These are phyloP conservation scores for Camelina neglecta DNA, from an alignment of 345 rosid genomes.

Conservation along the genomic window DNA sequence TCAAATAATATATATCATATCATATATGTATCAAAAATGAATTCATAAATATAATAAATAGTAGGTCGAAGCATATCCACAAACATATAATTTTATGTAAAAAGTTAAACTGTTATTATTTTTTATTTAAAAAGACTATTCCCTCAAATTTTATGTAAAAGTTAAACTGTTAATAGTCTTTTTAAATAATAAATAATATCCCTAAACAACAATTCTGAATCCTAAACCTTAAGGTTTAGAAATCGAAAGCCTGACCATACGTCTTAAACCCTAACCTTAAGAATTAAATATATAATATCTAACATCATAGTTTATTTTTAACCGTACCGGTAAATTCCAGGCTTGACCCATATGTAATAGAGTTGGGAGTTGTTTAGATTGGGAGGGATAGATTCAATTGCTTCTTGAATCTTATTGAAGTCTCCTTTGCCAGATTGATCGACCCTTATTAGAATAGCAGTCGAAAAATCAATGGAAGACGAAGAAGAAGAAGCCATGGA, in stretches of 20 bases:
- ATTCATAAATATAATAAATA: neutral
- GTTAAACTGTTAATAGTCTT: neutral
- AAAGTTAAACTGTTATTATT: too few species aligned
- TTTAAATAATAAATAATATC: neutral
- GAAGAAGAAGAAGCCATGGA: slow-evolving; percentile 44
- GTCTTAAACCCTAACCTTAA: neutral
- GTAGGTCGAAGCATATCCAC: neutral
- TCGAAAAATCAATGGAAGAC: slow-evolving; percentile 42
- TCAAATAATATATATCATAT: neutral
- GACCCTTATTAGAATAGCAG: slow-evolving; percentile 58
- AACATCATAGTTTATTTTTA: neutral
- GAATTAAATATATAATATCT: neutral
- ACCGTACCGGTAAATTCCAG: slow-evolving; percentile 68
- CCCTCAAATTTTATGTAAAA: too few species aligned
- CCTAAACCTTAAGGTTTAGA: neutral
- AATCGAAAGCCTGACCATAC: neutral
- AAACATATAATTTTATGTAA: neutral
- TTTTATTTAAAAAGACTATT: too few species aligned
- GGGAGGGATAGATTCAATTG: slow-evolving; percentile 68
- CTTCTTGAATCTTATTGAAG: slow-evolving; percentile 67
- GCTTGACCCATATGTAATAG: slow-evolving; percentile 64
- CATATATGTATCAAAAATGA: neutral
- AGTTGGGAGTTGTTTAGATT: slow-evolving; percentile 45
- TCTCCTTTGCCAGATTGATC: slow-evolving; percentile 80
- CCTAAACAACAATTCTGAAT: neutral